Evolutionary conservation across 2,329 filamentous ascomycete species (phyloP), one percentile per base, ranked within the genome.

Genomic region (Paramyrothecium sp.): DNA sequence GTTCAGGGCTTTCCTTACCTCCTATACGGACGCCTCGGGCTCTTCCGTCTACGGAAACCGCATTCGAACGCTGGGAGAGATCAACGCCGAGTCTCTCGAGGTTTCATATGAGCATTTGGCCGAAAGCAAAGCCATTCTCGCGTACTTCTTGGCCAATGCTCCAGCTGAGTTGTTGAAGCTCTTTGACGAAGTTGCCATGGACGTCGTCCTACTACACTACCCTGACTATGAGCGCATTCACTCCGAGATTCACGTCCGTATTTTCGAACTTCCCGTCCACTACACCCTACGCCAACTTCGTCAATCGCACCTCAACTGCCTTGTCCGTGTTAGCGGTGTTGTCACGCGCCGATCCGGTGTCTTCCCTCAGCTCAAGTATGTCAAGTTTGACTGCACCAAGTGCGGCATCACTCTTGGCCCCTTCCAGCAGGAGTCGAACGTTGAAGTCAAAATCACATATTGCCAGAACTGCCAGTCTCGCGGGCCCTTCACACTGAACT

Each of bases 161-260:
- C 95, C 95, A 0, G 86, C 90, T n/a, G 94, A 97, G 73, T 91
- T 98, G 70, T 84, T 99, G 60, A 95, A 95, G 72, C 89, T 99
- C 52, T 98, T 99, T 69, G 95, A 99, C 66, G 89, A 96, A 63
- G 94, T 97, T 3, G 94, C 95, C 57, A 94, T 99, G 86, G 95
- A 99, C 61, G 93, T 96, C 41, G 94, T 96, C 5, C 85, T 98
- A 21, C 87, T 98, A 55, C 92, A 98, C 73, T 99, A 98, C 75
- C 94, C 93, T 2, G 93, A 98, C 73, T 99, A 99, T 73, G 92
- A 97, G 72, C 90, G 92, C 60, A 99, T 99, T 67, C 95, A 98
- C 74, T 90, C 92, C 26, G 95, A 99, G 73, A 97, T 99, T 54
- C 95, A 99, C 71, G 94, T 99, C 56, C 92, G 95, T 59, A 96